phyloP scores from a whole-genome alignment of 768 basidiomycete genomes.

The Tremella yokohamensis region DNA sequence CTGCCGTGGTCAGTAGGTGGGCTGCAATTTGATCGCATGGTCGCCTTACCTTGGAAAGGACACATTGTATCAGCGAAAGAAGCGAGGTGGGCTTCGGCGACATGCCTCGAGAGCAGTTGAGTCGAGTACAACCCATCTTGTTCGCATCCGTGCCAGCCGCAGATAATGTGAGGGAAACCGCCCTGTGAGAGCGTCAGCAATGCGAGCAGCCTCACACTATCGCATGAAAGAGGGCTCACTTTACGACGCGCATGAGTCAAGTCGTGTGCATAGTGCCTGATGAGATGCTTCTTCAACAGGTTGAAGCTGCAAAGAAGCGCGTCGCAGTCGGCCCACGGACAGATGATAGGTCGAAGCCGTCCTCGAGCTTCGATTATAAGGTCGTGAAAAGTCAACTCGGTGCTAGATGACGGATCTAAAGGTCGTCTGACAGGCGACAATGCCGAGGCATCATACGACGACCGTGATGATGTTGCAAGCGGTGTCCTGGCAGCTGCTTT shows the following conservation, averaged over 20 bases:
- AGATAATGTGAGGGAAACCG: neutral
- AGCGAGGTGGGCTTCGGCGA: neutral
- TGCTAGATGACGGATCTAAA: no score
- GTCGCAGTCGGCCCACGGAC: constrained; percentile 10
- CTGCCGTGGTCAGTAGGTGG: no score
- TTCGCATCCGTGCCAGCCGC: constrained; percentile 3
- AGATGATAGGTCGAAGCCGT: neutral
- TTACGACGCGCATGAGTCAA: neutral
- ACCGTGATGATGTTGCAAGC: no score
- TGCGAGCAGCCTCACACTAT: no score
- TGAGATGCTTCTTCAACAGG: constrained; percentile 9
- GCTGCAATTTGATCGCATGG: no score
- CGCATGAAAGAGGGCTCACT: no score
- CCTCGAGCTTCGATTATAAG: neutral
- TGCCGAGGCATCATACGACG: no score
- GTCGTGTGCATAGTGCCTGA: constrained; percentile 1
- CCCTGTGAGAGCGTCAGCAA: no score
- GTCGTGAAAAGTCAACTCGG: neutral
- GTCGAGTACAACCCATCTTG: neutral
- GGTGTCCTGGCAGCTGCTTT: no score
- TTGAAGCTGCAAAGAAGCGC: constrained; percentile 3
- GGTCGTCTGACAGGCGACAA: no score
- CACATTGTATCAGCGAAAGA: constrained; percentile 7
- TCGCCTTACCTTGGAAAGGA: constrained; percentile 2
- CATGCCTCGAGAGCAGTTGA: neutral